A percentile compares a stretch with the other conserved stretches of the same genome.
Conservation (phyloP, 78 protist genomes). For the Creolimax fragrantissima region DNA sequence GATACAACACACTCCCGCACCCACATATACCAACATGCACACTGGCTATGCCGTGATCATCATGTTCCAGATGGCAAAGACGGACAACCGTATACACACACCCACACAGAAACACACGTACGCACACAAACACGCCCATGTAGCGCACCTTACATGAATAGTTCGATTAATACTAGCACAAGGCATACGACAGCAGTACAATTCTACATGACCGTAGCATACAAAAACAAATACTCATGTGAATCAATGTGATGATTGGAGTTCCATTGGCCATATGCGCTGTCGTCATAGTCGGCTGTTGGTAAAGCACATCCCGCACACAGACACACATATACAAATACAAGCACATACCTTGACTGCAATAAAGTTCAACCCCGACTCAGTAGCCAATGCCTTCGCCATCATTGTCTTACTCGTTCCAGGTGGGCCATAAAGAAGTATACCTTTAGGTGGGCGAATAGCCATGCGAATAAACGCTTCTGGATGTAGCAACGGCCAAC, state of each 20-base stretch:
- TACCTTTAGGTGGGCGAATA: slow-evolving; percentile 83
- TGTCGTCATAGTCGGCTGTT: too few relatives aligned
- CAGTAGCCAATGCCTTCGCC: slow-evolving; percentile 92
- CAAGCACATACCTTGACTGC: slow-evolving; percentile 74
- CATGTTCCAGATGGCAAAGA: background rate
- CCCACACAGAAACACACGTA: too few relatives aligned
- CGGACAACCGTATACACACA: too few relatives aligned
- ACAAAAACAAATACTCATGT: too few relatives aligned
- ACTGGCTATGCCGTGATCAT: background rate
- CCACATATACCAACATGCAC: background rate
- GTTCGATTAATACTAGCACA: too few relatives aligned
- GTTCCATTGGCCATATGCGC: too few relatives aligned
- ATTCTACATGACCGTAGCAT: too few relatives aligned
- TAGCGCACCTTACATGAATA: too few relatives aligned
- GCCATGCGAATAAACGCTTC: slow-evolving; percentile 73
- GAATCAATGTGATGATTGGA: too few relatives aligned
- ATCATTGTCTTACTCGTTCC: slow-evolving; percentile 88
- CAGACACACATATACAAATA: background rate
- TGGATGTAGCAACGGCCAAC: slow-evolving; percentile 79
- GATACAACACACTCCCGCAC: background rate
- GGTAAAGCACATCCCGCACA: too few relatives aligned
- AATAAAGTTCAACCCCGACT: slow-evolving; percentile 75
- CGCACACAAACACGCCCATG: too few relatives aligned
- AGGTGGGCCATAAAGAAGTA: slow-evolving; percentile 93
- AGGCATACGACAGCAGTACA: too few relatives aligned